Evolutionary conservation across 768 basidiomycete species (phyloP).

Genomic region (Phaeotremella fagi): DNA sequence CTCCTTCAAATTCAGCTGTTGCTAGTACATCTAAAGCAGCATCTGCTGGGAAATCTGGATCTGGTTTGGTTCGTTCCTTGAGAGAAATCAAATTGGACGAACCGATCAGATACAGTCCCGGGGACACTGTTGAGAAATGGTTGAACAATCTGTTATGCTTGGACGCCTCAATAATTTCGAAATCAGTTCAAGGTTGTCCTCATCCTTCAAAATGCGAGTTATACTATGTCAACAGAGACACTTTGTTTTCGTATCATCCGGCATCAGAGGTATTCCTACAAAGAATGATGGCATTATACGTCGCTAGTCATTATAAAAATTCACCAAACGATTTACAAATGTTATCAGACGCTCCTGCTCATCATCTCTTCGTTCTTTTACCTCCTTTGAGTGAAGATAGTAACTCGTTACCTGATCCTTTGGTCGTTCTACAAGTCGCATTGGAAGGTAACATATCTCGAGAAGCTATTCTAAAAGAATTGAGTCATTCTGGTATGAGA

Average conservation of each 20-base stretch:
- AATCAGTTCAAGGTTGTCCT: slow-evolving; percentile 65
- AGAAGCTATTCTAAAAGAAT: slow-evolving; percentile 75
- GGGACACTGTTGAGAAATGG: slow-evolving; percentile 92
- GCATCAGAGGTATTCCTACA: slow-evolving; percentile 97
- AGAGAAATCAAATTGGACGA: slow-evolving; percentile 92
- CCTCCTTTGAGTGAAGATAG: slow-evolving; percentile 89
- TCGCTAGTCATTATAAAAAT: slow-evolving; percentile 98
- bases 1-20: slow-evolving; percentile 49
- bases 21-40: slow-evolving; percentile 41
- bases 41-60: slow-evolving; percentile 44
- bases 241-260: slow-evolving; percentile 93
- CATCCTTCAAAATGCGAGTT: slow-evolving; percentile 91
- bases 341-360: slow-evolving; percentile 92
- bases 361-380: slow-evolving; percentile 90
- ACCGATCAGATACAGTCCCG: slow-evolving; percentile 83
- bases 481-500: slow-evolving; percentile 68
- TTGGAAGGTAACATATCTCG: slow-evolving; percentile 88
- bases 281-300: slow-evolving; percentile 96
- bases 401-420: slow-evolving; percentile 83
- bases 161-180: slow-evolving; percentile 66
- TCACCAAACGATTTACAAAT: slow-evolving; percentile 98
- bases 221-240: slow-evolving; percentile 92
- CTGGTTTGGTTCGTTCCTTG: slow-evolving; percentile 60
- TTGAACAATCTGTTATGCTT: slow-evolving; percentile 84
- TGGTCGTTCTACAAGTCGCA: slow-evolving; percentile 93